These are phyloP conservation scores for Noccaea bulbosa DNA, from an alignment of 345 rosid species.

Conservation along the genomic window DNA sequence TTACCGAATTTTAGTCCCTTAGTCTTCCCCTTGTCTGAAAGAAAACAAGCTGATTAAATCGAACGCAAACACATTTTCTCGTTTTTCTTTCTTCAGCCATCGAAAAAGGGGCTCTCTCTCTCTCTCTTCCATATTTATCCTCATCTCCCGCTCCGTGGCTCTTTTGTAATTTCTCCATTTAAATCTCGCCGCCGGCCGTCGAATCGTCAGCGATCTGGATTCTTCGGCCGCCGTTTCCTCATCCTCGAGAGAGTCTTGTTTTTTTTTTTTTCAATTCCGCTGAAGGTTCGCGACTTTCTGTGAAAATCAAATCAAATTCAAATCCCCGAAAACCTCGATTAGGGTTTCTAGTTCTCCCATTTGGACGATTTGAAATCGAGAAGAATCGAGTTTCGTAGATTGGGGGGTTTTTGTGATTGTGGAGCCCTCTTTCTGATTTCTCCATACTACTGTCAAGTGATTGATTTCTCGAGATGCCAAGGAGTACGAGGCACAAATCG, in stretches of 20 bases:
- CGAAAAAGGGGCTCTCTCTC: conserved; percentile 16
- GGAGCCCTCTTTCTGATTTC: background rate
- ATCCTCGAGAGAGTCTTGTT: background rate
- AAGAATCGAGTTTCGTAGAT: conserved; percentile 1
- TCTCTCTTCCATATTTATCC: background rate
- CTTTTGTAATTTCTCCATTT: conserved; percentile 25
- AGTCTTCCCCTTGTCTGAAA: conserved; percentile 43
- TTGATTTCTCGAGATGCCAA: conserved; percentile 57
- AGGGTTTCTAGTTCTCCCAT: conserved; percentile 39
- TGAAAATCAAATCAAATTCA: conserved; percentile 2
- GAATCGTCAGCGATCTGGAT: conserved; percentile 36
- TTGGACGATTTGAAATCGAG: conserved; percentile 19
- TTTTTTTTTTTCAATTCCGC: background rate
- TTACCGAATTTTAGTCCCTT: conserved; percentile 8
- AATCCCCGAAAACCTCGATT: conserved; percentile 22
- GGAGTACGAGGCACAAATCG: conserved; percentile 95
- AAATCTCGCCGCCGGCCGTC: conserved; percentile 30
- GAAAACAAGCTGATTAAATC: conserved; percentile 27
- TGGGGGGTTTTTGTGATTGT: background rate
- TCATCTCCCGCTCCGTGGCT: conserved; percentile 34
- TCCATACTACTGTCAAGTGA: background rate
- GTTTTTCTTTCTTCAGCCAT: conserved; percentile 9
- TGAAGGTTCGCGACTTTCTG: background rate
- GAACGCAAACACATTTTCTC: conserved; percentile 16
- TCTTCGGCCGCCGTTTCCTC: background rate